phyloP scores from a whole-genome alignment of 2,329 filamentous ascomycete species.

The Cryphonectria radicalis region DNA sequence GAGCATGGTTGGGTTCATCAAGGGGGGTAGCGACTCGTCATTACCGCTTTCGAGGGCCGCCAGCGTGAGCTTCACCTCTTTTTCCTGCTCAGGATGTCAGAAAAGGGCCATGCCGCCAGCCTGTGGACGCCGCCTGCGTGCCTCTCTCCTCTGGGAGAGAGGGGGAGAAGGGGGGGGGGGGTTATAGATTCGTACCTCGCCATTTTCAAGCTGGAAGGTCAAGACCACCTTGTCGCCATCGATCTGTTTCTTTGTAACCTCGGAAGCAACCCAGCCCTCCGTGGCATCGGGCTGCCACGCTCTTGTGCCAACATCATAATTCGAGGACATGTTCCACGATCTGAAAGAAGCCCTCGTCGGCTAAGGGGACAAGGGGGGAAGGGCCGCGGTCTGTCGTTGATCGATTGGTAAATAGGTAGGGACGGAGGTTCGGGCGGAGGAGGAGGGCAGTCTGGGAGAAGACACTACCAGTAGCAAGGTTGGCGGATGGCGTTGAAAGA shows the following conservation, averaged over 20 bases:
- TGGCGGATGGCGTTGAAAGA: conserved; percentile 25
- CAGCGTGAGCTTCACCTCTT: conserved; percentile 76
- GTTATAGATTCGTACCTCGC: conserved; percentile 67
- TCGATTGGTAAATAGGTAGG: conserved; percentile 20
- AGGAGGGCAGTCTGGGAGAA: conserved; percentile 24
- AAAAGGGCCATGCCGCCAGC: conserved; percentile 20
- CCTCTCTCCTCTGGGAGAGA: neutral
- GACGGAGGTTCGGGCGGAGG: neutral
- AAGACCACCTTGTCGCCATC: conserved; percentile 87
- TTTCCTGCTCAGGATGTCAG: conserved; percentile 59
- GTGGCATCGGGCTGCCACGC: conserved; percentile 97
- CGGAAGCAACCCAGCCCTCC: conserved; percentile 96
- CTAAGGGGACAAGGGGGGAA: conserved; percentile 3
- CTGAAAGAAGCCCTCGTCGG: conserved; percentile 20
- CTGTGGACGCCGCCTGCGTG: neutral
- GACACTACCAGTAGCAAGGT: conserved; percentile 31
- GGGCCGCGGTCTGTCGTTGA: conserved; percentile 20
- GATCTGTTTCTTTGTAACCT: conserved; percentile 83
- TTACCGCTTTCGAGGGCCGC: conserved; percentile 77
- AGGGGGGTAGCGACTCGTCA: conserved; percentile 78
- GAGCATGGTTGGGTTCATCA: conserved; percentile 98
- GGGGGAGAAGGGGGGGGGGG: conserved; percentile 4
- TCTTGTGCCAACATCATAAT: conserved; percentile 94
- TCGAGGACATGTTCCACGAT: conserved; percentile 74
- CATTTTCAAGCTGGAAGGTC: conserved; percentile 88